These are phyloP conservation scores for Nannochloris sp. DNA, from an alignment of 139 green algal genomes.

Conservation along the genomic window DNA sequence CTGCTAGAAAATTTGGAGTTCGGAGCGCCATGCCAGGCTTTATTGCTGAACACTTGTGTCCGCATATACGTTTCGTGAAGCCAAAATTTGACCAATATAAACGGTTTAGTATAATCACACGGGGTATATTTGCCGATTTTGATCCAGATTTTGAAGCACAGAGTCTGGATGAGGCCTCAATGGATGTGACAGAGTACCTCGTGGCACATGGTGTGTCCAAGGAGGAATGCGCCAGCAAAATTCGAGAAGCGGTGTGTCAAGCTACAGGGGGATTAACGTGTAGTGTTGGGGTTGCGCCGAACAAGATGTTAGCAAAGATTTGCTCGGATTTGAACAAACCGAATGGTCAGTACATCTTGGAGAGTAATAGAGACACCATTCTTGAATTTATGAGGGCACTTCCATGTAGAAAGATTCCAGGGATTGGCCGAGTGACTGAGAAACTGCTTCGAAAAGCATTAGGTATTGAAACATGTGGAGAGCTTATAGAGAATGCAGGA, in stretches of 20 bases:
- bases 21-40: slow-evolving; percentile 81
- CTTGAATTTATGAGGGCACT: slow-evolving; percentile 56
- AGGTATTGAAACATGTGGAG: slow-evolving; percentile 41
- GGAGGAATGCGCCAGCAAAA: slow-evolving; percentile 42
- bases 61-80: slow-evolving; percentile 62
- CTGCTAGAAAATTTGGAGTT: slow-evolving; percentile 69
- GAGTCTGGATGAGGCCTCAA: slow-evolving; percentile 72
- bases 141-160: slow-evolving; percentile 64
- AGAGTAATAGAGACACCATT: slow-evolving; percentile 33
- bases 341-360: slow-evolving; percentile 62
- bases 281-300: slow-evolving; percentile 61
- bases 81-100: slow-evolving; percentile 47
- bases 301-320: slow-evolving; percentile 80
- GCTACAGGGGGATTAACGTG: slow-evolving; percentile 61
- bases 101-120: neutral
- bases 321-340: slow-evolving; percentile 80
- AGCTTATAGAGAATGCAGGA: slow-evolving; percentile 48
- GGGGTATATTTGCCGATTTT: slow-evolving; percentile 48
- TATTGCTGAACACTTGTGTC: slow-evolving; percentile 72
- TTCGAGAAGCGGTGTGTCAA: slow-evolving; percentile 39
- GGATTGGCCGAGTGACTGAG: slow-evolving; percentile 74
- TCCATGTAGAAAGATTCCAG: slow-evolving; percentile 63
- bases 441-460: slow-evolving; percentile 42
- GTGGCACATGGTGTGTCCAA: slow-evolving; percentile 23
- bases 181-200: slow-evolving; percentile 78